These are phyloP conservation scores for Penicillium subrubescens DNA, from an alignment of 495 filamentous ascomycete genomes.

Conservation along the genomic window DNA sequence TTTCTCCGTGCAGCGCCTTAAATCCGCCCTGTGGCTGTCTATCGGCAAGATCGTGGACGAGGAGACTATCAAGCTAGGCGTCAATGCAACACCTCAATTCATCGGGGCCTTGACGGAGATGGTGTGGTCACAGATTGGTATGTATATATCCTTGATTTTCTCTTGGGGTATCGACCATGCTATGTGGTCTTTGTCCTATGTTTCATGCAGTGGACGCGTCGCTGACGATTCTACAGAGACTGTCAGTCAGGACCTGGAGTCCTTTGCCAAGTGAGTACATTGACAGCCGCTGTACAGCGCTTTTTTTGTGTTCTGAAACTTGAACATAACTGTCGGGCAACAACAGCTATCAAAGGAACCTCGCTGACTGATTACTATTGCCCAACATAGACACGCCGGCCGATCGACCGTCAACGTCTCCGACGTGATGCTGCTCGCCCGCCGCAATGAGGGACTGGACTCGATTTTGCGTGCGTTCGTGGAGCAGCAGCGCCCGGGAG, in stretches of 20 bases:
- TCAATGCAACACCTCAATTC: conserved; percentile 93
- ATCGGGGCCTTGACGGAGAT: conserved; percentile 90
- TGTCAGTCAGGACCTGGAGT: conserved; percentile 73
- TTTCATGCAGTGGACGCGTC: neutral
- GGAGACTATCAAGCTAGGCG: conserved; percentile 71
- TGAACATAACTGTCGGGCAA: neutral
- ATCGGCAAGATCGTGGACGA: conserved; percentile 90
- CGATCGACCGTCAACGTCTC: conserved; percentile 77
- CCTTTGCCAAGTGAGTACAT: conserved; percentile 68
- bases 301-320: neutral
- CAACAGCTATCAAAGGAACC: neutral
- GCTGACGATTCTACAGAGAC: conserved; percentile 57
- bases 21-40: conserved; percentile 90
- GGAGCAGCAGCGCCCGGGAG: conserved; percentile 51
- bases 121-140: conserved; percentile 89
- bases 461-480: conserved; percentile 69
- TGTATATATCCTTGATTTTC: conserved; percentile 12
- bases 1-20: conserved; percentile 64
- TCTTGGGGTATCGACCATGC: neutral
- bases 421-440: conserved; percentile 83
- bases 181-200: neutral
- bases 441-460: conserved; percentile 83
- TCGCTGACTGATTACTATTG: conserved; percentile 16
- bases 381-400: conserved; percentile 67
- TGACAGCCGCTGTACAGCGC: neutral